Percentiles rank a stretch among this genome's conserved stretches.
phyloP scores from a whole-genome alignment of 2,329 filamentous ascomycete genomes.

The Rhynchosporium agropyri region DNA sequence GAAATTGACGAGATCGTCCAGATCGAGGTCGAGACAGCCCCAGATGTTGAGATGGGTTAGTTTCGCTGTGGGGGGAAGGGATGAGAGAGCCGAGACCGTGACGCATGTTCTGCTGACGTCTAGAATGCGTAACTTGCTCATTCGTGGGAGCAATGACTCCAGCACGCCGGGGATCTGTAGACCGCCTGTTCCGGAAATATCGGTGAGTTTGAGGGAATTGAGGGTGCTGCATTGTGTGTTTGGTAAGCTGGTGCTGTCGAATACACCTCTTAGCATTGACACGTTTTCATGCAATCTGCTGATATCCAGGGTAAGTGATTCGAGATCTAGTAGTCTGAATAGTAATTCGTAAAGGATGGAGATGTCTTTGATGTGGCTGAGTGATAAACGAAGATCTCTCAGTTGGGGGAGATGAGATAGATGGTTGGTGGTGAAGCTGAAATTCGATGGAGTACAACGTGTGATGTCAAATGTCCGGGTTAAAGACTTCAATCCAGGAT shows the following conservation, averaged over 20 bases:
- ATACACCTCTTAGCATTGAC: constrained; percentile 14
- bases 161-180: constrained; percentile 15
- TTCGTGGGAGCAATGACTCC: constrained; percentile 10
- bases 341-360: not conserved
- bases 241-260: not conserved
- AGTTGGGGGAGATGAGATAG: constrained; percentile 14
- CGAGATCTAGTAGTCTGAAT: not conserved
- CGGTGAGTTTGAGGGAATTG: constrained; percentile 13
- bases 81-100: not conserved
- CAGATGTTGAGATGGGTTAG: constrained; percentile 19
- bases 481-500: not conserved
- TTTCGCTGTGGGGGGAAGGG: constrained; percentile 13
- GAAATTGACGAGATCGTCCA: constrained; percentile 12
- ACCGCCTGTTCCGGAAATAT: not conserved
- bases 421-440: not conserved
- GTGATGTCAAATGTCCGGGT: constrained; percentile 19
- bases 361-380: constrained; percentile 8
- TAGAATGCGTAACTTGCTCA: constrained; percentile 18
- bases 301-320: constrained; percentile 2
- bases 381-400: not conserved
- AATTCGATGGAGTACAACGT: not conserved
- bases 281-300: not conserved
- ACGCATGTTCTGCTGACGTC: constrained; percentile 16
- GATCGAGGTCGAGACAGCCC: constrained; percentile 6
- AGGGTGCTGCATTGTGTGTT: not conserved